These are phyloP conservation scores for Talaromyces sp. DNA, from an alignment of 2,329 filamentous ascomycete genomes.

Conservation along the genomic window DNA sequence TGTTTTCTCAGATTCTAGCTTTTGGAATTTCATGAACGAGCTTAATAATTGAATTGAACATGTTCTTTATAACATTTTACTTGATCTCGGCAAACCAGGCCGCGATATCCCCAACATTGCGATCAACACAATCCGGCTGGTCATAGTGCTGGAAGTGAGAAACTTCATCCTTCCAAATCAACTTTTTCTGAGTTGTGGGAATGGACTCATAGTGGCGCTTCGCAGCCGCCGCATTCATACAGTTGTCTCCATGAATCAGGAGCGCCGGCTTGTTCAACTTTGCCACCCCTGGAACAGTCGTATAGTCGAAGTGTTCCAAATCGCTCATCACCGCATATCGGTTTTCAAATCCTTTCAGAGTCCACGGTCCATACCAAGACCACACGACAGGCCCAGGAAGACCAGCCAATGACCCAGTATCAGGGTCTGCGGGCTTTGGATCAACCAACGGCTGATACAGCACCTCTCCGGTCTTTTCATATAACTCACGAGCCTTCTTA, in stretches of 20 bases:
- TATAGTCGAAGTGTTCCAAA: constrained; percentile 34
- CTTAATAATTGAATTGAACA: constrained; percentile 7
- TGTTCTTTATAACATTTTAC: neutral
- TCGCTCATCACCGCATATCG: constrained; percentile 37
- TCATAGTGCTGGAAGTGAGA: constrained; percentile 34
- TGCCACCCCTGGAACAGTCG: constrained; percentile 31
- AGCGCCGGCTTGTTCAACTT: constrained; percentile 33
- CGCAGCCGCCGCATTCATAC: constrained; percentile 34
- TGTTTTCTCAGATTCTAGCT: constrained; percentile 16
- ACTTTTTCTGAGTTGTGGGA: constrained; percentile 32
- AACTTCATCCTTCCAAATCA: constrained; percentile 34
- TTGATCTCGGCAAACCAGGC: constrained; percentile 26
- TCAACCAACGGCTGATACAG: constrained; percentile 32
- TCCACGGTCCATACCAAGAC: constrained; percentile 36
- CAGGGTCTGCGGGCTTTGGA: constrained; percentile 25
- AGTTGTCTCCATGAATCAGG: constrained; percentile 34
- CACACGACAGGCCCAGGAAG: constrained; percentile 33
- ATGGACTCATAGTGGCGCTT: constrained; percentile 68
- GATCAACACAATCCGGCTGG: constrained; percentile 30
- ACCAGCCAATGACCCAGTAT: constrained; percentile 27
- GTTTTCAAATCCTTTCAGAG: constrained; percentile 33
- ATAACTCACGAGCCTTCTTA: constrained; percentile 27
- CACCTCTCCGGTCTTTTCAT: constrained; percentile 32
- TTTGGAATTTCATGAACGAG: constrained; percentile 21
- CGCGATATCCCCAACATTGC: constrained; percentile 32